phyloP scores from a whole-genome alignment of 1,284 basidiomycete species.

The Golubevia pallescens region DNA sequence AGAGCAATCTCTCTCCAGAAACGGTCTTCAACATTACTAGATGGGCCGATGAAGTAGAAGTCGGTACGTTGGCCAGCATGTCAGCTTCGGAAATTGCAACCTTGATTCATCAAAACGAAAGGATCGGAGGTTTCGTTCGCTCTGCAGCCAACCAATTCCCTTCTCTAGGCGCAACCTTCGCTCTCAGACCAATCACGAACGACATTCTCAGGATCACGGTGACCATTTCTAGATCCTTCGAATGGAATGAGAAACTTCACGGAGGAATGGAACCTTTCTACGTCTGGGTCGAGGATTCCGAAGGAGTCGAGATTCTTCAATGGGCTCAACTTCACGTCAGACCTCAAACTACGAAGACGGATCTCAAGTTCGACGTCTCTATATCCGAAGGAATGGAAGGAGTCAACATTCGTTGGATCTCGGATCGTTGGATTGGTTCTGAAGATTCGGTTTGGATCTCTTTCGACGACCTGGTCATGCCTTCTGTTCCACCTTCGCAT shows the following conservation, averaged over 20 bases:
- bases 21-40: conserved; percentile 79
- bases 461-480: conserved; percentile 79
- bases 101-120: conserved; percentile 84
- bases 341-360: conserved; percentile 69
- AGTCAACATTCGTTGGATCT: conserved; percentile 76
- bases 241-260: conserved; percentile 83
- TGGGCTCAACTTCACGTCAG: conserved; percentile 77
- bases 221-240: conserved; percentile 71
- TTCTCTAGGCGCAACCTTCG: conserved; percentile 73
- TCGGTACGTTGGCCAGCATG: conserved; percentile 78
- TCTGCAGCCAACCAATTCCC: conserved; percentile 87
- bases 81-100: conserved; percentile 78
- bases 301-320: conserved; percentile 82
- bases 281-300: conserved; percentile 91
- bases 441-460: conserved; percentile 76
- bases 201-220: conserved; percentile 83
- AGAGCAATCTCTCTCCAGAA: conserved; percentile 75
- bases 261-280: conserved; percentile 86
- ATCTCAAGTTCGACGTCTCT: conserved; percentile 76
- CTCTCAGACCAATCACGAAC: conserved; percentile 75
- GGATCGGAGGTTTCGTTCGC: conserved; percentile 79
- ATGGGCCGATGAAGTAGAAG: conserved; percentile 83
- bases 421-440: conserved; percentile 92
- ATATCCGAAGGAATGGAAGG: conserved; percentile 61
- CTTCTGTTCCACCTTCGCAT: conserved; percentile 72